These are phyloP conservation scores for Mrakia gelida DNA, from an alignment of 768 basidiomycete species.

Conservation along the genomic window DNA sequence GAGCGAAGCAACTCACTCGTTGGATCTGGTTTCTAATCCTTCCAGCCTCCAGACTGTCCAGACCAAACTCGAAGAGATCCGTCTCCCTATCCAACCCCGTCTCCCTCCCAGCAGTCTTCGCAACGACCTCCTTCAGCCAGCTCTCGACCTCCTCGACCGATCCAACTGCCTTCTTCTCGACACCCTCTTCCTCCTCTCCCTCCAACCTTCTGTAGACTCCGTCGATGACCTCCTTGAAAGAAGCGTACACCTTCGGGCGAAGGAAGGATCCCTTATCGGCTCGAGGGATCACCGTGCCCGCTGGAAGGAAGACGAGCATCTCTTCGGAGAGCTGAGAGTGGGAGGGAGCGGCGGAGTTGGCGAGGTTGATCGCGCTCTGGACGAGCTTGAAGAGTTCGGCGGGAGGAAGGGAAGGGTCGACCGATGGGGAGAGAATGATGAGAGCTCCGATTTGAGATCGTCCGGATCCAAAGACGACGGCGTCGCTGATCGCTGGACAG, in stretches of 20 bases:
- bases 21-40: conserved; percentile 53
- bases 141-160: conserved; percentile 19
- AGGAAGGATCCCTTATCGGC: conserved; percentile 56
- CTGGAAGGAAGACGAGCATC: conserved; percentile 53
- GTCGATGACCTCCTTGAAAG: conserved; percentile 52
- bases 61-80: conserved; percentile 44
- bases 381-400: conserved; percentile 46
- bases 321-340: conserved; percentile 56
- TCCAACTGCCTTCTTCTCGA: neutral
- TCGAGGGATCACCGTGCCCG: conserved; percentile 50
- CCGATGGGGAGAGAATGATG: conserved; percentile 49
- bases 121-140: conserved; percentile 14
- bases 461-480: conserved; percentile 55
- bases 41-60: conserved; percentile 56
- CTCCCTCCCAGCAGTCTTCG: neutral
- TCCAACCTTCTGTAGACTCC: conserved; percentile 48
- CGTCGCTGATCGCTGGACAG: conserved; percentile 52
- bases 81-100: conserved; percentile 39
- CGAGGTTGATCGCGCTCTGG: conserved; percentile 51
- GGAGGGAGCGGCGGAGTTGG: conserved; percentile 54
- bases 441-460: conserved; percentile 54
- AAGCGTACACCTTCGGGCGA: conserved; percentile 52
- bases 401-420: conserved; percentile 38
- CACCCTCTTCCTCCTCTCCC: conserved; percentile 36
- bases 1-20: conserved; percentile 34